Base-by-base conservation (phyloP, 148 eudicot genomes). In the Silene uniflora region DNA sequence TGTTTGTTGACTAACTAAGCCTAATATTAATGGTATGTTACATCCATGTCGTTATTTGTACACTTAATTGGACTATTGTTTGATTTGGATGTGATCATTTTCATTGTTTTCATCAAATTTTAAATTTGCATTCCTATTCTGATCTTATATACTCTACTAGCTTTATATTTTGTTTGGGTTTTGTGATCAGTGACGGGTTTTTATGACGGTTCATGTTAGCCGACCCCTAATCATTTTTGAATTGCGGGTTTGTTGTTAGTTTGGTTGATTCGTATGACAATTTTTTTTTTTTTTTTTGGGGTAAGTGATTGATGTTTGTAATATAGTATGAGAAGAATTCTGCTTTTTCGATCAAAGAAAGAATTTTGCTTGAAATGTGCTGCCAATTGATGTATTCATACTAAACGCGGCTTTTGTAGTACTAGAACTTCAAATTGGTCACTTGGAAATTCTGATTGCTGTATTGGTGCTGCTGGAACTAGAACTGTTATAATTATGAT, bases 61-160 rank as follows among this genome's bases (percentile, higher is more conserved):
- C 55, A 76, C 68, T 19, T 56, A 64, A 55, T 76, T 75, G 68
- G 79, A 76, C 76, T 17, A 3, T 46, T 72, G 55, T 58, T 76
- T 76, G 19, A 61, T 25, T n/a, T 3, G 17, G 17, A 52, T 52
- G 14, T 14, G 23, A 18, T 62, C 44, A 52, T 55, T 66, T 12
- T 63, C 46, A 39, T 52, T 17, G 11, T 10, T 12, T 24, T 68
- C 22, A 64, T 74, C 55, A 27, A 56, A 39, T 39, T 39, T 7
- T 39, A 6, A 6, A 6, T 39, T 74, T 79, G 56, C 56, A 52
- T 18, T 16, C 56, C 54, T 47, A 49, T 49, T 17, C 69, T 71
- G 68, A 39, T 71, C 76, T 65, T 75, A 66, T 71, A 52, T 44
- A 65, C n/a, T 49, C 18, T 12, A 18, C 7, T 32, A 32, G 18